These are phyloP conservation scores for Plasmodium gaboni DNA, from an alignment of 169 alveolate species.

Conservation along the genomic window DNA sequence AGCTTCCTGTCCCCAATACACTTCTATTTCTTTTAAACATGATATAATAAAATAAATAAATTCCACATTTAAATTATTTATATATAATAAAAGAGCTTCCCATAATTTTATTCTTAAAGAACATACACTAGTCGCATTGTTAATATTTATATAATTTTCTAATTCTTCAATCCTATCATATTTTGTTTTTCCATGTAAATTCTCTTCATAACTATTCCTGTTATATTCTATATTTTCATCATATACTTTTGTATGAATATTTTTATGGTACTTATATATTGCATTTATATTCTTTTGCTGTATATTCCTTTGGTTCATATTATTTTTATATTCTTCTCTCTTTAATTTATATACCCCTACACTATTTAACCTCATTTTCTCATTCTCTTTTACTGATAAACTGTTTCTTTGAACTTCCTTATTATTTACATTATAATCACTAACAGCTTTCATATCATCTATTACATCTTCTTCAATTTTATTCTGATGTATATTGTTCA, in stretches of 20 bases:
- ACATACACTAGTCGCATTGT: conserved; percentile 59
- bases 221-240: not conserved
- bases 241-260: not conserved
- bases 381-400: too few relatives aligned
- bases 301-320: too few relatives aligned
- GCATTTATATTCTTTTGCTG: too few relatives aligned
- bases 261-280: too few relatives aligned
- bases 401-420: too few relatives aligned
- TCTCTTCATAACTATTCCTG: not conserved
- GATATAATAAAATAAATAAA: conserved; percentile 51
- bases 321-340: too few relatives aligned
- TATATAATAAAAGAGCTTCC: conserved; percentile 66
- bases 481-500: too few relatives aligned
- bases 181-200: conserved; percentile 15
- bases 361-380: too few relatives aligned
- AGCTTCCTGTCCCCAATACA: conserved; percentile 76
- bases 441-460: too few relatives aligned
- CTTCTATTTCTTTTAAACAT: conserved; percentile 57
- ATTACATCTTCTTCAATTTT: too few relatives aligned
- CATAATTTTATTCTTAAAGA: conserved; percentile 71
- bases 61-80: conserved; percentile 50
- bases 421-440: too few relatives aligned
- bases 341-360: too few relatives aligned
- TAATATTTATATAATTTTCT: conserved; percentile 56
- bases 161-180: conserved; percentile 39